These are phyloP conservation scores for Fragilaria crotonensis DNA, from an alignment of 108 stramenopile genomes.

Conservation along the genomic window DNA sequence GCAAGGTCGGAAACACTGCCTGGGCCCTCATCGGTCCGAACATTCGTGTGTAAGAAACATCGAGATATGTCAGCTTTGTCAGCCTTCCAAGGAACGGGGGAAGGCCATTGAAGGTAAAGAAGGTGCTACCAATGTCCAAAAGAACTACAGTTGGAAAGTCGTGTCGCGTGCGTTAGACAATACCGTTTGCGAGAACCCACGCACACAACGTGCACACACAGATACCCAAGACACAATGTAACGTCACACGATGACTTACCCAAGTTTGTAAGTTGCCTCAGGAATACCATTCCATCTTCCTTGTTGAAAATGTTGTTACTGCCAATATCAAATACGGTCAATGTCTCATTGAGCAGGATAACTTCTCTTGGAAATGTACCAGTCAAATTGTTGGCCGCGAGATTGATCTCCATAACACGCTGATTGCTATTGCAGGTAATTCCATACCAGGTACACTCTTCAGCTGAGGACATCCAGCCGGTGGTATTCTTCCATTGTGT, in stretches of 20 bases:
- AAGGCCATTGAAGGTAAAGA: not conserved
- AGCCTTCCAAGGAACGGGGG: not conserved
- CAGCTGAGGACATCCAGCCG: slow-evolving; percentile 11
- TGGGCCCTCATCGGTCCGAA: not conserved
- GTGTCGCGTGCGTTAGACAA: too few relatives aligned
- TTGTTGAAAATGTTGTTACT: not conserved
- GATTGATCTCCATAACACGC: slow-evolving; percentile 10
- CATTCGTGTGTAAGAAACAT: slow-evolving; percentile 2
- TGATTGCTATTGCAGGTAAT: slow-evolving; percentile 12
- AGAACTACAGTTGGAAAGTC: too few relatives aligned
- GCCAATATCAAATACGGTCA: not conserved
- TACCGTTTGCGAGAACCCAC: too few relatives aligned
- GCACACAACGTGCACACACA: too few relatives aligned
- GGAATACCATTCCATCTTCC: not conserved
- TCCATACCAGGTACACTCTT: slow-evolving; percentile 32
- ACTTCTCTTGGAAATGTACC: slow-evolving; percentile 2
- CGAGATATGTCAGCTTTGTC: not conserved
- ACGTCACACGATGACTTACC: not conserved
- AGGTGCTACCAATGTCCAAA: too few relatives aligned
- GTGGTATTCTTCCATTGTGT: not conserved
- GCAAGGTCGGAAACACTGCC: slow-evolving; percentile 3
- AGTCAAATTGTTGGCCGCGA: not conserved
- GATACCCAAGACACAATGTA: too few relatives aligned
- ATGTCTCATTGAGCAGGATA: not conserved
- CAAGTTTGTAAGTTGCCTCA: not conserved